Evolutionary conservation across 345 rosid genomes (phyloP).

Genomic region (Salix exigua): DNA sequence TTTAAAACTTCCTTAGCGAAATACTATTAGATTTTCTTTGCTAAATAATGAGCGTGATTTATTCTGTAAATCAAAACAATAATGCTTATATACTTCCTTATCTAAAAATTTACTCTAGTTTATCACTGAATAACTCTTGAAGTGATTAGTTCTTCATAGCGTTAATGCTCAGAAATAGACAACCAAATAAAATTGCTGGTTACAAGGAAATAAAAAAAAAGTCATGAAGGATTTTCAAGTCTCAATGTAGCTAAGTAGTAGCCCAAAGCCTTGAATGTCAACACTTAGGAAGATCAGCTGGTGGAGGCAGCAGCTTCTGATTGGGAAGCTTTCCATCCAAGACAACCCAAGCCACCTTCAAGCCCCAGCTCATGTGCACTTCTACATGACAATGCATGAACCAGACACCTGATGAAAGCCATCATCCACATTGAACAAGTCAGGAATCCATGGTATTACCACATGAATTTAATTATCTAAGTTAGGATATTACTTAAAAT

Average conservation of each 20-base stretch:
- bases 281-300: slow-evolving; percentile 12
- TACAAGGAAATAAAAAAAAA: background rate
- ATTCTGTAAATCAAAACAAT: no score
- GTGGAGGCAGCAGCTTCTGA: slow-evolving; percentile 14
- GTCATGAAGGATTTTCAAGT: background rate
- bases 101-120: no score
- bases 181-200: no score
- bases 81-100: no score
- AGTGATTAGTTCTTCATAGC: no score
- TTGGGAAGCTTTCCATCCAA: slow-evolving; percentile 9
- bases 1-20: no score
- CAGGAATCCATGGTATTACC: background rate
- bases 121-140: no score
- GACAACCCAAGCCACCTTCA: slow-evolving; percentile 16
- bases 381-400: slow-evolving; percentile 19
- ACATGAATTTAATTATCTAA: background rate
- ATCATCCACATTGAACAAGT: background rate
- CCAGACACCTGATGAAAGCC: slow-evolving; percentile 1
- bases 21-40: no score
- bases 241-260: background rate
- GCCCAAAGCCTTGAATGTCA: background rate
- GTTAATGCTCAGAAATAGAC: no score
- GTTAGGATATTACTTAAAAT: background rate
- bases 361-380: slow-evolving; percentile 16
- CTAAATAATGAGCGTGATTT: no score